Conservation (phyloP, 225 moss, liverwort and hornwort genomes). For the Pseudisothecium myosuroides region DNA sequence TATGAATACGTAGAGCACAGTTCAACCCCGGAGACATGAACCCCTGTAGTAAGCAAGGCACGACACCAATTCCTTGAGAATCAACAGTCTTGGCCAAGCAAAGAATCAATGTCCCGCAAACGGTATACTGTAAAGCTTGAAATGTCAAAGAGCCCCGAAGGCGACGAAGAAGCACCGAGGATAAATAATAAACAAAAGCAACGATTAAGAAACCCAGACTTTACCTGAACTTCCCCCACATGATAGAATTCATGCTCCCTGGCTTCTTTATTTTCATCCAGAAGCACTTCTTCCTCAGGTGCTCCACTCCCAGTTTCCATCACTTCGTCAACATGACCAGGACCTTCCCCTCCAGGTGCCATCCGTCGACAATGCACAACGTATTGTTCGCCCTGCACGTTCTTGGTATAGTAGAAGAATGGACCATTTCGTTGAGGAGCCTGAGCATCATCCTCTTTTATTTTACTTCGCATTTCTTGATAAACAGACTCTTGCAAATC, state of each 20-base stretch:
- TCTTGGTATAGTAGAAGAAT: constrained; percentile 63
- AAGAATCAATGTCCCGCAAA: background rate
- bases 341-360: constrained; percentile 64
- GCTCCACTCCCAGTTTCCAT: constrained; percentile 57
- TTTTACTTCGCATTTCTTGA: constrained; percentile 78
- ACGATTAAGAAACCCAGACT: background rate
- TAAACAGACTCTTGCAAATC: constrained; percentile 61
- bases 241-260: constrained; percentile 62
- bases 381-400: constrained; percentile 74
- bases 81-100: background rate
- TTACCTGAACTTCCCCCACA: constrained; percentile 62
- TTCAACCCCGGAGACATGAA: background rate
- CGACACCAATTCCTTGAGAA: background rate
- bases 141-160: background rate
- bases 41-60: background rate
- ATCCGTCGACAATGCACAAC: constrained; percentile 64
- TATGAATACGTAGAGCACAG: background rate
- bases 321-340: constrained; percentile 65
- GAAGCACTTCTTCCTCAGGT: constrained; percentile 56
- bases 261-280: constrained; percentile 78
- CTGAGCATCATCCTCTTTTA: constrained; percentile 64
- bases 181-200: background rate
- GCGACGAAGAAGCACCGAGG: background rate
- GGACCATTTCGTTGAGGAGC: constrained; percentile 64
- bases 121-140: background rate